phyloP scores from a whole-genome alignment of 1,284 basidiomycete species.

The Heterobasidion parviporum region DNA sequence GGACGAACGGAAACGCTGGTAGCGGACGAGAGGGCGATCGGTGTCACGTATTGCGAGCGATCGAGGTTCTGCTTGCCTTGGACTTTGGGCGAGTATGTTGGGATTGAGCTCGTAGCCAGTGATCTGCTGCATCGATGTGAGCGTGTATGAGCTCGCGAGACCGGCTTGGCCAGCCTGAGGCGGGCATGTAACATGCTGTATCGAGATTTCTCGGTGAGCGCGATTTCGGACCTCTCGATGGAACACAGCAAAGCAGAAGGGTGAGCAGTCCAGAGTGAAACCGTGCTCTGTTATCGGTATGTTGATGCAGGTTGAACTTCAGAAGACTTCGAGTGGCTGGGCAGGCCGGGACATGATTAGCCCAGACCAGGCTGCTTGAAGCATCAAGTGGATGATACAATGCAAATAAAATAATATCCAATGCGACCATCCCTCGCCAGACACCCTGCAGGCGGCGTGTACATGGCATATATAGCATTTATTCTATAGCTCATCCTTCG shows the following conservation, averaged over 20 bases:
- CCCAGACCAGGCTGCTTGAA: too few species aligned
- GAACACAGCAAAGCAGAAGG: too few species aligned
- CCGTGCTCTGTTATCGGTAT: too few species aligned
- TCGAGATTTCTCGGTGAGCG: too few species aligned
- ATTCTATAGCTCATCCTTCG: slow-evolving; percentile 46
- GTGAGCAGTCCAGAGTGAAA: too few species aligned
- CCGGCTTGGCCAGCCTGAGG: background rate
- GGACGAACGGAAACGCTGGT: background rate
- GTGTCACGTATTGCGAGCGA: background rate
- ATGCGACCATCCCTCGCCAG: background rate
- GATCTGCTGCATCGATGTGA: background rate
- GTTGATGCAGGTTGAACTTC: too few species aligned
- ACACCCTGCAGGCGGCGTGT: background rate
- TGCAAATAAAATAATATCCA: slow-evolving; percentile 7
- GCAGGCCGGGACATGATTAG: too few species aligned
- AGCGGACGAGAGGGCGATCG: background rate
- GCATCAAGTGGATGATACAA: background rate
- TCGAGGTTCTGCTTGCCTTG: background rate
- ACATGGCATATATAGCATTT: background rate
- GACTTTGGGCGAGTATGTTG: background rate
- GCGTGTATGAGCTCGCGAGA: background rate
- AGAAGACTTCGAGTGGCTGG: too few species aligned
- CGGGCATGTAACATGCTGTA: too few species aligned
- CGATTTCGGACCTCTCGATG: too few species aligned
- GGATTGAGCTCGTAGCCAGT: background rate